Evolutionary conservation across 495 filamentous ascomycete genomes (phyloP), one percentile per base, ranked within the genome.

Genomic region (Penicillium desertorum): DNA sequence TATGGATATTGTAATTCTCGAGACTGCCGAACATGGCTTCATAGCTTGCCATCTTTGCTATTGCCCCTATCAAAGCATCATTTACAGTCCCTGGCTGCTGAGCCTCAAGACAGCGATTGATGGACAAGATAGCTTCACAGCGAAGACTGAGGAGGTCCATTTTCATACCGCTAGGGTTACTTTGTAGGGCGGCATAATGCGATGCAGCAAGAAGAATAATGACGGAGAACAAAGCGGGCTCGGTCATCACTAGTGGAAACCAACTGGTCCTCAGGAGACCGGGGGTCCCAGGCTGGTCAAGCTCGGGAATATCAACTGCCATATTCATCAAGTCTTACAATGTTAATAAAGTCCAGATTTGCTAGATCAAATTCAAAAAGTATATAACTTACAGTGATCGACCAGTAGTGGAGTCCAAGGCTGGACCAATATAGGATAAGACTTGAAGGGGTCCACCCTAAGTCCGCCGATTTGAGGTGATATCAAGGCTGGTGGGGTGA

Each of bases 21-120:
- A 67, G 51, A 34, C 51, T 59, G 2, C 74, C 76, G 62, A 74
- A 78, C 65, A 76, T 76, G 32, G 76, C 74, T 52, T 80, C 77
- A 49, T 78, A 80, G 50, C 67, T 73, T 8, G 74, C 77, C 75
- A 80, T 74, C 47, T 80, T 80, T 17, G 72, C 74, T n/a, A 79
- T 73, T 2, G 76, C 75, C 20, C 72, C 75, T 32, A 79, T 67
- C 22, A 79, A 36, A 9, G 71, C 68, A 52, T 77, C 75, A 34
- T 55, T 61, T 10, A 62, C 36, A 17, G 25, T 22, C 11, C 47
- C 48, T 5, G 53, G 30, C 5, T 53, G 60, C 27, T 66, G 52
- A 23, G 42, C 5, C 9, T 57, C 64, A 34, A 80, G 52, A 9
- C 61, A 52, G 10, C 58, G 34, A 48, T 74, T 75, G 58, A 80